Conservation (phyloP, 371 early-diverging fungal genomes). For the Mortierella sp. region DNA sequence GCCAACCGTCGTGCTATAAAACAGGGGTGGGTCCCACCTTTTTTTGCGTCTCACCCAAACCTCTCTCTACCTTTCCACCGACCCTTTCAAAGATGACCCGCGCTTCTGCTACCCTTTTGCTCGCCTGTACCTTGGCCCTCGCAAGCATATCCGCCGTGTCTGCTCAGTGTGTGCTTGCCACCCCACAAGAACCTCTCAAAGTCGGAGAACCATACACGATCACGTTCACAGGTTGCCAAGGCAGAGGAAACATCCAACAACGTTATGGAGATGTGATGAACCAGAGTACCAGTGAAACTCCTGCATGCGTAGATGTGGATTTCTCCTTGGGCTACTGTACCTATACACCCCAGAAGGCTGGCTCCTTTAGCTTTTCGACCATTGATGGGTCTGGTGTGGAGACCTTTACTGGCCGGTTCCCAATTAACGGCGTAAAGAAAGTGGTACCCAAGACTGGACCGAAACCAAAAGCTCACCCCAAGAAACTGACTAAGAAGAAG, state of each 20-base stretch:
- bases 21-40: too few relatives aligned
- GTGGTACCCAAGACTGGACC: too few relatives aligned
- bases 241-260: conserved; percentile 3
- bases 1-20: too few relatives aligned
- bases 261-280: not conserved
- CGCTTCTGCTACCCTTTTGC: conserved; percentile 5
- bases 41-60: too few relatives aligned
- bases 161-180: conserved; percentile 16
- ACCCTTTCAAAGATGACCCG: conserved; percentile 11
- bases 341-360: conserved; percentile 5
- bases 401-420: conserved; percentile 3
- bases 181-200: conserved; percentile 8
- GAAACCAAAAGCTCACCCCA: too few relatives aligned
- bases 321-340: not conserved
- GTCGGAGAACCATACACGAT: conserved; percentile 6
- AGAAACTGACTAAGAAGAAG: too few relatives aligned
- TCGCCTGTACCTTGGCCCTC: conserved; percentile 4
- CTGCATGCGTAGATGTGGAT: conserved; percentile 3
- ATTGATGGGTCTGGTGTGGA: conserved; percentile 6
- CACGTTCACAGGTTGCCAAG: conserved; percentile 6
- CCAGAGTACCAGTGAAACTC: not conserved
- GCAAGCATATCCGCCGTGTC: not conserved
- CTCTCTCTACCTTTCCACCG: not conserved
- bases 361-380: conserved; percentile 7
- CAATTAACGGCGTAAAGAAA: too few relatives aligned